A percentile compares a stretch with the other conserved stretches of the same genome.
Conservation (phyloP, 2,329 filamentous ascomycete species). For the Penicillium occitanis region DNA sequence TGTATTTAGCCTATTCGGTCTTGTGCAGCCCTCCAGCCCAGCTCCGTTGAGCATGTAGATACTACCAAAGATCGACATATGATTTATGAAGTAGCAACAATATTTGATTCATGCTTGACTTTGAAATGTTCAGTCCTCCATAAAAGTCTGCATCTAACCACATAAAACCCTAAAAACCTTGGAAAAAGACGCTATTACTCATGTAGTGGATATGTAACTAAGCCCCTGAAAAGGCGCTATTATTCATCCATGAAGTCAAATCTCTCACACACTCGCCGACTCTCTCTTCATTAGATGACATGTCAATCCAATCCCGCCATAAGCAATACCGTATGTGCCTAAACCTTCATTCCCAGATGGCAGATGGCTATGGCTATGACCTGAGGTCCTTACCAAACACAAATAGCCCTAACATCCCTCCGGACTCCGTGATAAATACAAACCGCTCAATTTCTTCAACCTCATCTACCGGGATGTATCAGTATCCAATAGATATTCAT, state of each 20-base stretch:
- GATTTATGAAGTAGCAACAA: not conserved
- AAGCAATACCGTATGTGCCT: too few relatives aligned
- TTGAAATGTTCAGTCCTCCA: too few relatives aligned
- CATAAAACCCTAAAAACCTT: not conserved
- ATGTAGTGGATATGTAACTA: not conserved
- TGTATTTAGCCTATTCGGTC: not conserved
- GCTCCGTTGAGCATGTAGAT: not conserved
- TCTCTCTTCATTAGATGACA: too few relatives aligned
- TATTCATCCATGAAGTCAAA: not conserved
- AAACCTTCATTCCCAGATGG: too few relatives aligned
- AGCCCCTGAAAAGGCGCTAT: not conserved
- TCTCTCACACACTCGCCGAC: too few relatives aligned
- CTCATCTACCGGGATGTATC: not conserved
- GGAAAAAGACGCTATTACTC: not conserved
- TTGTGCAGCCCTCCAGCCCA: not conserved
- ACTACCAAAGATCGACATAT: not conserved
- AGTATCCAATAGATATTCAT: not conserved
- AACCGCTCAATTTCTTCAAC: not conserved
- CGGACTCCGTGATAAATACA: conserved; percentile 1
- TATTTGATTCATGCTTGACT: not conserved
- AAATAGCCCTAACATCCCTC: not conserved
- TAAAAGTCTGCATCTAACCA: not conserved
- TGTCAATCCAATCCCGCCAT: too few relatives aligned
- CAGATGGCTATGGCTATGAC: not conserved
- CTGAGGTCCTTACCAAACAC: not conserved